phyloP scores from a whole-genome alignment of 805 yeast species.

The Yarrowia osloensis region DNA sequence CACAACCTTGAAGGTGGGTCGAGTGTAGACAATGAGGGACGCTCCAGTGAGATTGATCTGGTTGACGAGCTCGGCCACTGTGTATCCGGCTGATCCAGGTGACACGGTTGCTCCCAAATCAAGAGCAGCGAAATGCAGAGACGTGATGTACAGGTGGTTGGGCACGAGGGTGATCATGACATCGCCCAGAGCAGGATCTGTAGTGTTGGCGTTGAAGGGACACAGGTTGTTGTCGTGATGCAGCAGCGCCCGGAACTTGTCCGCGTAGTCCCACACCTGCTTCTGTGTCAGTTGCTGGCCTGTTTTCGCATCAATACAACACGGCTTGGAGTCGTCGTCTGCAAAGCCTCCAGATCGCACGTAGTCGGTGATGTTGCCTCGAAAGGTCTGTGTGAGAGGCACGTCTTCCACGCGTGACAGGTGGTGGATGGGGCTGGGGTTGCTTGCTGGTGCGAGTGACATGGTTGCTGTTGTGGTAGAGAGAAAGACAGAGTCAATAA shows the following conservation, averaged over 20 bases:
- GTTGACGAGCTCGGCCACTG: constrained; percentile 20
- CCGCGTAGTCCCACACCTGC: constrained; percentile 25
- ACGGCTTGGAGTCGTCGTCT: constrained; percentile 7
- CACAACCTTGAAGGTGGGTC: neutral
- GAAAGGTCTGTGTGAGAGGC: neutral
- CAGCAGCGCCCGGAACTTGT: neutral
- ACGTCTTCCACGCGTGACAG: neutral
- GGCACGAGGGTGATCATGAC: constrained; percentile 24
- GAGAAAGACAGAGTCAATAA: no score
- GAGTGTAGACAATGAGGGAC: neutral
- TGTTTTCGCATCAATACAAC: constrained; percentile 14
- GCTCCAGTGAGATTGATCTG: constrained; percentile 26
- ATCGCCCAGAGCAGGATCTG: neutral
- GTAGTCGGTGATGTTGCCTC: constrained; percentile 18
- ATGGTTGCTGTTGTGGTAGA: neutral
- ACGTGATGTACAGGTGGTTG: constrained; percentile 25
- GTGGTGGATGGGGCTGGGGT: neutral
- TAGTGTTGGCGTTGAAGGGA: constrained; percentile 1
- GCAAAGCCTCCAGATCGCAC: constrained; percentile 10
- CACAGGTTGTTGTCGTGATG: constrained; percentile 4
- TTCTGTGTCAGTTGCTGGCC: constrained; percentile 16
- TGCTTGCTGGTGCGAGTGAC: neutral
- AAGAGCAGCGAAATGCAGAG: constrained; percentile 14
- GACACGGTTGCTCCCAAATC: constrained; percentile 28
- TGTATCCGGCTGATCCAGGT: constrained; percentile 26